These are phyloP conservation scores for Phialophora expanda DNA, from an alignment of 2,329 filamentous ascomycete genomes.

Conservation along the genomic window DNA sequence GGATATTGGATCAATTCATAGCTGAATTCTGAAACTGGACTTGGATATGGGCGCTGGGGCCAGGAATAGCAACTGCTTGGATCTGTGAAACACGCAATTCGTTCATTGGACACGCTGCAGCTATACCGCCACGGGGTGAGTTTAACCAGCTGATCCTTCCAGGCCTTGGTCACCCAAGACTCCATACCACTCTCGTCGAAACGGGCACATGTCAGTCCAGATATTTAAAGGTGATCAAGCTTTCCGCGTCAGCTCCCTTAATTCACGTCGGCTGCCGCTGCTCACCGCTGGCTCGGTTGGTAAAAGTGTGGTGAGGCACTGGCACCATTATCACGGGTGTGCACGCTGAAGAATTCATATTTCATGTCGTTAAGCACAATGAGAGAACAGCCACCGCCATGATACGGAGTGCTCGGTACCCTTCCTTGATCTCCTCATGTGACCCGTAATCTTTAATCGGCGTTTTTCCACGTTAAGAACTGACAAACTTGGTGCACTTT, in stretches of 20 bases:
- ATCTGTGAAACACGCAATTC: conserved; percentile 12
- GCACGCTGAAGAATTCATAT: neutral
- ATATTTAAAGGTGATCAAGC: conserved; percentile 4
- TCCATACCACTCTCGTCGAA: conserved; percentile 2
- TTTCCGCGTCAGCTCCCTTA: neutral
- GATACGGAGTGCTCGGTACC: neutral
- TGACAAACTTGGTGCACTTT: neutral
- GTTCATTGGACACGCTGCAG: conserved; percentile 4
- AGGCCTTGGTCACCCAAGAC: conserved; percentile 9
- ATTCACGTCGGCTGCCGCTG: neutral
- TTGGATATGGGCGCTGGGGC: conserved; percentile 17
- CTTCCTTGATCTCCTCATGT: neutral
- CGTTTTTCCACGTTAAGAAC: neutral
- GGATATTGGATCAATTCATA: conserved; percentile 1
- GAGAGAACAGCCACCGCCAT: neutral
- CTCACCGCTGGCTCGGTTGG: neutral
- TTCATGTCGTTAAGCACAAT: neutral
- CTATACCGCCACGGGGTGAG: conserved; percentile 1
- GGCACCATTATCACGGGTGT: neutral
- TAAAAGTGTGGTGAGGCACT: neutral
- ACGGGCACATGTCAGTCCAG: conserved; percentile 3
- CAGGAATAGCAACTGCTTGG: conserved; percentile 21
- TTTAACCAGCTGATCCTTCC: conserved; percentile 19
- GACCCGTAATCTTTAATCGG: neutral
- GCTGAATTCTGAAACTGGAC: conserved; percentile 26